Base-by-base conservation (phyloP, 208 protist genomes). In the Leishmania braziliensis region DNA sequence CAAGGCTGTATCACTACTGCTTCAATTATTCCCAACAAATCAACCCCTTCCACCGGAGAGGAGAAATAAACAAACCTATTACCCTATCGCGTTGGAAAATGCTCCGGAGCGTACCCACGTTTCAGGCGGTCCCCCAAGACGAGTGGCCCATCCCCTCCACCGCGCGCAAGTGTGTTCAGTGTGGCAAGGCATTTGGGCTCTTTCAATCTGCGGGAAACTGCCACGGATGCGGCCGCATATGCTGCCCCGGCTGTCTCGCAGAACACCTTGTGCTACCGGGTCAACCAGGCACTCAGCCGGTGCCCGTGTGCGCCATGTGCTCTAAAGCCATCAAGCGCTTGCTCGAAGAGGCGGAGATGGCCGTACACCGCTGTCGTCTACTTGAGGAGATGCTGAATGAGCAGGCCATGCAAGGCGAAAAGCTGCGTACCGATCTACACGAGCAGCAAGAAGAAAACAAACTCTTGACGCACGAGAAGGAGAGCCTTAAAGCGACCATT, bases 371-470 rank as follows among this genome's bases (percentile, higher is more conserved):
- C 23, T 90, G 82, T 53, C 84, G 81, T 18, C 79, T 89, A 29
- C 81, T 94, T 5, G 85, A 93, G 76, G 69, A 92, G 46, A 81
- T 88, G 65, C 75, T 95, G 36, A 90, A 90, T 50, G 86, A 90
- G 74, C 84, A 91, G 77, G 78, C 79, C 50, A 78, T 70, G 62
- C 84, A 90, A 79, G 66, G 81, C 10, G 86, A 93, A 73, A 87
- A 86, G 68, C 68, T 93, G 18, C 73, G 86, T 10, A 81, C 36
- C n/a, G 73, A 89, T 20, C 84, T 89, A 48, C 77, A 86, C 23
- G 85, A 88, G 66, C 85, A 91, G 69, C 80, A 87, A 36, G 81
- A 76, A 26, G 89, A 92, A 71, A 95, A 95, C 77, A 86, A 93
- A 36, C 54, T 78, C 5, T 80, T 95, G 18, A 50, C 82, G 3